Conservation (phyloP, 345 rosid genomes). For the Euclidium syriacum region DNA sequence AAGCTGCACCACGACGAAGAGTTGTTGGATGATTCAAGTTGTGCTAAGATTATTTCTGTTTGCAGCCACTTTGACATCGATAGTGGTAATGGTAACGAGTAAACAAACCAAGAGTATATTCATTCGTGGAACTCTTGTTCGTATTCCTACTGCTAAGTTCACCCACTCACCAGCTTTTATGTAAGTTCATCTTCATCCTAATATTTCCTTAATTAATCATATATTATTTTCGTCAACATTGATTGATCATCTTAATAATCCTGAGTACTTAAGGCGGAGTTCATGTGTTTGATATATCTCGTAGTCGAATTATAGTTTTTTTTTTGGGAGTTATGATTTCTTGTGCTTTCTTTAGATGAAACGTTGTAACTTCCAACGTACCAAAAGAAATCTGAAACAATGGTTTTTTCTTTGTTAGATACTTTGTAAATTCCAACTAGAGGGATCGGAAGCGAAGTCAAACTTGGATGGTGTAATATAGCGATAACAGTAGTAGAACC, state of each 20-base stretch:
- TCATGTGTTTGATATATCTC: background rate
- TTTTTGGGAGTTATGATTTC: background rate
- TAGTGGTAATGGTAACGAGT: constrained; percentile 57
- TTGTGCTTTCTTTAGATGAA: background rate
- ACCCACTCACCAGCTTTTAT: constrained; percentile 63
- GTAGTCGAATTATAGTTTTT: background rate
- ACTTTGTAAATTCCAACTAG: background rate
- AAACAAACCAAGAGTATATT: constrained; percentile 39
- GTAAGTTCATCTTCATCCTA: constrained; percentile 40
- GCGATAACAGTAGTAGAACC: background rate
- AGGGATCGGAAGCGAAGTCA: background rate
- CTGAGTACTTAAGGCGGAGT: background rate
- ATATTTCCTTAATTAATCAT: background rate
- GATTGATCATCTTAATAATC: background rate
- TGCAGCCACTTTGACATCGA: constrained; percentile 43
- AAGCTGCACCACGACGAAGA: constrained; percentile 5
- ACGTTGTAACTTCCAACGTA: background rate
- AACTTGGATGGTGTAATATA: background rate
- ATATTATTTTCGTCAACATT: background rate
- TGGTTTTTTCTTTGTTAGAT: background rate
- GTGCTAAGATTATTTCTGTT: constrained; percentile 50
- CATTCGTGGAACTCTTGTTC: constrained; percentile 4
- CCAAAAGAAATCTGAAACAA: background rate
- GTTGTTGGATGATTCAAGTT: constrained; percentile 32
- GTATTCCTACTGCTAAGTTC: constrained; percentile 46